These are phyloP conservation scores for Colletotrichum sublineola DNA, from an alignment of 2,329 filamentous ascomycete genomes.

Conservation along the genomic window DNA sequence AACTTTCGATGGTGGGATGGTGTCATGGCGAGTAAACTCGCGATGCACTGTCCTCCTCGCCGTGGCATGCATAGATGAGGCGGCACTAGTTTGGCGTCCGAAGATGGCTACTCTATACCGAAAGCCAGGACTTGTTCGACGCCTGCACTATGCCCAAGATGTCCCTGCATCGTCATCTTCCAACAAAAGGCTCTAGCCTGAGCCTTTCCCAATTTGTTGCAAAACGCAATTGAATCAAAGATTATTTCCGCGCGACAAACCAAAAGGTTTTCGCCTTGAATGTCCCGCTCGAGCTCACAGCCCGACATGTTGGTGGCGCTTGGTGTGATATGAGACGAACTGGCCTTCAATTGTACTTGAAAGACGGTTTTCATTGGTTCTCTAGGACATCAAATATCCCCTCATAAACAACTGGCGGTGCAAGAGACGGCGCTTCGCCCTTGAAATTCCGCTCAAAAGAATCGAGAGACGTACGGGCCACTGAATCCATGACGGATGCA, in stretches of 20 bases:
- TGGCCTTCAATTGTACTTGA: no score
- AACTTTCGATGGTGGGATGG: neutral
- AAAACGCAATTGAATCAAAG: neutral
- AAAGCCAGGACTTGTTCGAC: neutral
- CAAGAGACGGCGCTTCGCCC: slow-evolving; percentile 14
- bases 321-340: neutral
- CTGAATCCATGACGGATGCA: neutral
- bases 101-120: neutral
- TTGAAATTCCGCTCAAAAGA: slow-evolving; percentile 7
- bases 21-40: neutral
- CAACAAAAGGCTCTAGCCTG: neutral
- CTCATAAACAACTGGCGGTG: slow-evolving; percentile 24
- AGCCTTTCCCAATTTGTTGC: neutral
- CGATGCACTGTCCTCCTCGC: neutral
- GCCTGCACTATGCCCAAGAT: neutral
- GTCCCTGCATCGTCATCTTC: neutral
- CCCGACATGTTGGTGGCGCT: neutral
- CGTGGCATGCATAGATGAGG: neutral
- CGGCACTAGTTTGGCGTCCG: neutral
- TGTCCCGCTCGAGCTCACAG: neutral
- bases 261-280: neutral
- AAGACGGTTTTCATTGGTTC: slow-evolving; percentile 10
- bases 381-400: slow-evolving; percentile 39
- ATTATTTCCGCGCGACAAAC: neutral
- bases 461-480: slow-evolving; percentile 11